Conservation (phyloP, 306 rosid species). For the Erythrophleum fordii region DNA sequence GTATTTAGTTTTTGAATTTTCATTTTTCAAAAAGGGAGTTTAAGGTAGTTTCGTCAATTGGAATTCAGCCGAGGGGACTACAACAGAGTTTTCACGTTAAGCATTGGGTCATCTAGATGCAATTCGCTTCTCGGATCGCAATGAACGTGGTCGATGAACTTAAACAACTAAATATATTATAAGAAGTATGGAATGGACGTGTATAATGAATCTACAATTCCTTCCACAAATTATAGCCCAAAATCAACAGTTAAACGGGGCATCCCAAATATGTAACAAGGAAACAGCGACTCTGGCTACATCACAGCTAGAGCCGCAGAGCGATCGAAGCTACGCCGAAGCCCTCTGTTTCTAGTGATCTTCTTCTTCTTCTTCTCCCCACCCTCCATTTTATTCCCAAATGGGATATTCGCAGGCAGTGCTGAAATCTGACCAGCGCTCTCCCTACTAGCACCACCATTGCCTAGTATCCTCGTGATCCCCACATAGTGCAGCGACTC, state of each 20-base stretch:
- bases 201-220: constrained; percentile 32
- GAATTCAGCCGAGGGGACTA: not conserved
- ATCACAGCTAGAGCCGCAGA: constrained; percentile 55
- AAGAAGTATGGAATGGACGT: constrained; percentile 14
- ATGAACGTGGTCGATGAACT: not conserved
- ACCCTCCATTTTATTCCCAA: constrained; percentile 36
- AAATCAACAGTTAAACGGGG: not conserved
- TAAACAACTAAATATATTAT: not conserved
- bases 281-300: not conserved
- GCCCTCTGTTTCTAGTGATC: constrained; percentile 43
- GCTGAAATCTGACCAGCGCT: not conserved
- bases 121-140: not conserved
- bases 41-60: too few relatives aligned
- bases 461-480: constrained; percentile 67
- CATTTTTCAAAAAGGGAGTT: too few relatives aligned
- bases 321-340: constrained; percentile 49
- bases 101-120: not conserved
- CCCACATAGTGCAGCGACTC: constrained; percentile 69
- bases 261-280: not conserved
- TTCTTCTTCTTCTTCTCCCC: constrained; percentile 41
- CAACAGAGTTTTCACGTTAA: not conserved
- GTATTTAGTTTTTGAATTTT: too few relatives aligned
- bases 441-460: constrained; percentile 57
- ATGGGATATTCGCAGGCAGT: constrained; percentile 6
- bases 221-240: constrained; percentile 7